Conservation (phyloP, 768 basidiomycete species). For the Psilocybe cubensis region DNA sequence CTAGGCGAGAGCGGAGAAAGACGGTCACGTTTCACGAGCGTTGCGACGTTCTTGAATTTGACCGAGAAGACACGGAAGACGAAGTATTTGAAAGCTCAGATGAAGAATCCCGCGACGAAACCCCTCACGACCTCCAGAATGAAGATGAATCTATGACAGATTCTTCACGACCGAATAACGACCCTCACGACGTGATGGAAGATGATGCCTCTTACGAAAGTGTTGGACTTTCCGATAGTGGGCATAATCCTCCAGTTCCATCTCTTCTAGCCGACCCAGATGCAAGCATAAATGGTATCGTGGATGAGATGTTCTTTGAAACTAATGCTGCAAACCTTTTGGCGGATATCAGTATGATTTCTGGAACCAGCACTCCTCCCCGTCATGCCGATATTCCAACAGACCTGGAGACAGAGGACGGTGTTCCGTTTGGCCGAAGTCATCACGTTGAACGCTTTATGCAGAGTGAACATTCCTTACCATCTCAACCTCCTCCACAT, state of each 20-base stretch:
- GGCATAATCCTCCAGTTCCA: constrained; percentile 34
- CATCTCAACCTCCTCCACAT: constrained; percentile 28
- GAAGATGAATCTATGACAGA: constrained; percentile 49
- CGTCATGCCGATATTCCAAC: constrained; percentile 46
- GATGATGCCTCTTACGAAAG: constrained; percentile 49
- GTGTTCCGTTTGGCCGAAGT: constrained; percentile 63
- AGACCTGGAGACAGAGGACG: constrained; percentile 65
- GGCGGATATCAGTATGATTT: constrained; percentile 22
- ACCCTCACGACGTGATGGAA: constrained; percentile 21
- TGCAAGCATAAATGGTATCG: constrained; percentile 70
- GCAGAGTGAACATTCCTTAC: constrained; percentile 44
- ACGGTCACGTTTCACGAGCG: constrained; percentile 81
- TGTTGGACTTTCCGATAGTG: constrained; percentile 45
- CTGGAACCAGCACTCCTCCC: constrained; percentile 46
- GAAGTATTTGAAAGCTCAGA: constrained; percentile 28
- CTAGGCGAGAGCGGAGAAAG: constrained; percentile 63
- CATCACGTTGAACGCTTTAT: constrained; percentile 62
- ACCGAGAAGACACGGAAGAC: constrained; percentile 48
- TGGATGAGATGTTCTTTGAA: constrained; percentile 67
- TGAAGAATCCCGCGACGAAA: constrained; percentile 30
- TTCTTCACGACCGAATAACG: constrained; percentile 21
- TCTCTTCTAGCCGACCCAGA: constrained; percentile 47
- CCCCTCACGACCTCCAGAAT: constrained; percentile 4
- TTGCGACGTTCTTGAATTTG: constrained; percentile 84
- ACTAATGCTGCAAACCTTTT: constrained; percentile 32